These are phyloP conservation scores for Nakaseomyces nivariensis DNA, from an alignment of 1,139 yeast genomes.

Conservation along the genomic window DNA sequence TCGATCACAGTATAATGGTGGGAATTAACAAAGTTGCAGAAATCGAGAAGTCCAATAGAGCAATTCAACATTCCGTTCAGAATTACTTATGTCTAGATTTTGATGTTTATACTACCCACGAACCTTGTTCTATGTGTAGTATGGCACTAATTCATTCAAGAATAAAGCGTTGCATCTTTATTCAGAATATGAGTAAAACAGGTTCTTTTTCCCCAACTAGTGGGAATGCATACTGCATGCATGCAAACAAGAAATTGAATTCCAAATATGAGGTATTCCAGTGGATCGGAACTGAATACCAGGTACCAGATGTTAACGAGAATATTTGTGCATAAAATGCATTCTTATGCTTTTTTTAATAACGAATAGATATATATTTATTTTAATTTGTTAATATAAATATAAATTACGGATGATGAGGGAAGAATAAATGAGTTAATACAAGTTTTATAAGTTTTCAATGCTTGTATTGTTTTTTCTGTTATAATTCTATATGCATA, in stretches of 20 bases:
- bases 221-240: conserved; percentile 64
- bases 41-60: conserved; percentile 13
- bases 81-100: conserved; percentile 65
- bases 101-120: conserved; percentile 82
- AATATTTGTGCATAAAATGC: not conserved
- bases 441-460: not conserved
- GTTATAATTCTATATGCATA: not conserved
- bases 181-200: conserved; percentile 38
- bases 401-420: too few relatives aligned
- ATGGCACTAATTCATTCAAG: conserved; percentile 96
- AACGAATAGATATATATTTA: too few relatives aligned
- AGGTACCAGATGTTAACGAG: not conserved
- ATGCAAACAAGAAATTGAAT: conserved; percentile 59
- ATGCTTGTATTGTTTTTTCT: not conserved
- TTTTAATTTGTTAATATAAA: too few relatives aligned
- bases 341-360: too few relatives aligned
- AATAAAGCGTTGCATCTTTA: conserved; percentile 55
- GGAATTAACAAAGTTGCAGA: conserved; percentile 41
- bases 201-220: conserved; percentile 51
- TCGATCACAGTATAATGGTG: conserved; percentile 6
- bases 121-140: conserved; percentile 93
- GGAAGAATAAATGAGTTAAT: not conserved
- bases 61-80: conserved; percentile 4
- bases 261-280: conserved; percentile 76
- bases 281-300: conserved; percentile 5